Conservation (phyloP, 2,329 filamentous ascomycete genomes). For the Cladorrhinum sp. region DNA sequence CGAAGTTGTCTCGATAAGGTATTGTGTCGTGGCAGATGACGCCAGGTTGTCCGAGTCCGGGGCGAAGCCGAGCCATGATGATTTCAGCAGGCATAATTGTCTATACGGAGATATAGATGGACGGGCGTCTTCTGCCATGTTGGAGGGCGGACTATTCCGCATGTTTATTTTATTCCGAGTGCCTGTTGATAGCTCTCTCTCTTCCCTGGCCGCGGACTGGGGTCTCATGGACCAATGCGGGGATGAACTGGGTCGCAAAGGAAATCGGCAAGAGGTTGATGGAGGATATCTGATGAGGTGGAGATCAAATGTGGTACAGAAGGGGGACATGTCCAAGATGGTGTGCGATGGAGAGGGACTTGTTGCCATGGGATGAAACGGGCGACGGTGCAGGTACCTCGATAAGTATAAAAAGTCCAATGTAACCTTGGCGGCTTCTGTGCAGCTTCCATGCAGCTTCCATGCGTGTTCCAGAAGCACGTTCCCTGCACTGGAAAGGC, state of each 20-base stretch:
- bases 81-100: constrained; percentile 16
- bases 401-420: constrained; percentile 24
- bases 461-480: constrained; percentile 7
- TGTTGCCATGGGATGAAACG: not conserved
- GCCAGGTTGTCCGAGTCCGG: constrained; percentile 7
- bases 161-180: constrained; percentile 6
- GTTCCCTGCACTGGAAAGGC: constrained; percentile 14
- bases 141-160: constrained; percentile 17
- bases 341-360: constrained; percentile 13
- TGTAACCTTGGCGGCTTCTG: constrained; percentile 13
- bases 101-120: not conserved
- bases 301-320: constrained; percentile 1
- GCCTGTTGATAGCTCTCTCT: constrained; percentile 7
- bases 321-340: not conserved
- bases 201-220: constrained; percentile 1
- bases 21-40: constrained; percentile 6
- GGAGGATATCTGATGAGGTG: not conserved
- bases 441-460: constrained; percentile 17
- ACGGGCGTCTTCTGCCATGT: constrained; percentile 4
- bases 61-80: constrained; percentile 15
- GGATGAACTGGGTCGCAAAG: constrained; percentile 2
- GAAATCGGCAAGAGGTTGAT: not conserved
- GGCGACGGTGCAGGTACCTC: constrained; percentile 10
- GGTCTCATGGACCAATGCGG: constrained; percentile 6
- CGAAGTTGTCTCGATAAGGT: constrained; percentile 14